phyloP scores from a whole-genome alignment of 2,329 filamentous ascomycete species.

The Colletotrichum melonis region DNA sequence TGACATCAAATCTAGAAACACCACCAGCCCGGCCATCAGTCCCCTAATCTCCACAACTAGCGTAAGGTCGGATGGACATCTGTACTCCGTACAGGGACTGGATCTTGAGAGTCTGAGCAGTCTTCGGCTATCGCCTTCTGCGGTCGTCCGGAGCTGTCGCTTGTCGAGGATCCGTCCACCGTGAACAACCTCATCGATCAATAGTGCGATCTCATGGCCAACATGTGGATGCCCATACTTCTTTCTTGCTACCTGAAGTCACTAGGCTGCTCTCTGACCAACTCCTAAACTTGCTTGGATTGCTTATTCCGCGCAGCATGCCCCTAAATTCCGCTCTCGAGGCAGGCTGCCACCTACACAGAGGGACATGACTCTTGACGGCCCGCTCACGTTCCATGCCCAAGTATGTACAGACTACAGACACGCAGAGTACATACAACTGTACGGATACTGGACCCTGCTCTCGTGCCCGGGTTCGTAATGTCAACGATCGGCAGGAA shows the following conservation, averaged over 20 bases:
- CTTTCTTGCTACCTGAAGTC: too few species aligned
- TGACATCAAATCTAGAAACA: background rate
- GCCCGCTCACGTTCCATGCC: background rate
- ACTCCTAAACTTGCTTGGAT: background rate
- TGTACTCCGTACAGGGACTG: background rate
- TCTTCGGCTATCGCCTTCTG: background rate
- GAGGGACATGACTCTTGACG: background rate
- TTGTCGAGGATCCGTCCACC: background rate
- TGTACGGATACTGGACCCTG: background rate
- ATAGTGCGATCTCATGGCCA: constrained; percentile 10
- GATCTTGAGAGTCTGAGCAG: background rate
- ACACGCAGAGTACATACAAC: background rate
- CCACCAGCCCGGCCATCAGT: background rate
- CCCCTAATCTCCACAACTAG: background rate
- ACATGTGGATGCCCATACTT: background rate
- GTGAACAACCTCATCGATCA: background rate
- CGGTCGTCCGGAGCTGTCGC: background rate
- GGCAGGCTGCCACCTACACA: background rate
- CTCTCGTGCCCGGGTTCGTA: background rate
- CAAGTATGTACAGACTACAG: too few species aligned
- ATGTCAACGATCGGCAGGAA: constrained; percentile 14
- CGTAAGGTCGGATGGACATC: background rate
- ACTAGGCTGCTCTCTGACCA: background rate
- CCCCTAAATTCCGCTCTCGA: background rate
- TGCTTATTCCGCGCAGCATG: background rate